These are phyloP conservation scores for Aphelidium insulamus DNA, from an alignment of 371 early-diverging fungal species.

Conservation along the genomic window DNA sequence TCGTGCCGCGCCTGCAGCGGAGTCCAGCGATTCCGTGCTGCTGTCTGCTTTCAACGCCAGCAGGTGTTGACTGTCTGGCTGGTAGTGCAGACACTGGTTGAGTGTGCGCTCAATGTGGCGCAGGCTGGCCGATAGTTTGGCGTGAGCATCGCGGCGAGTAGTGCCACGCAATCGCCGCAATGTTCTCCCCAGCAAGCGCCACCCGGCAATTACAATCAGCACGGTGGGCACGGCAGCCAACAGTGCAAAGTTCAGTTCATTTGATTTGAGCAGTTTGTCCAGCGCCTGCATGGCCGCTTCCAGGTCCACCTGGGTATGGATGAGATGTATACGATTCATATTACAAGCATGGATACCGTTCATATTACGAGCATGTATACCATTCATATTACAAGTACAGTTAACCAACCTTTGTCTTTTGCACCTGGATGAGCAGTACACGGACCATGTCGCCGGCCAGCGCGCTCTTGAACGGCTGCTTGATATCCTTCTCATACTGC, in stretches of 20 bases:
- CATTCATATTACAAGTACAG: neutral
- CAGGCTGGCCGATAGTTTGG: conserved; percentile 5
- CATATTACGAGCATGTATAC: conserved; percentile 11
- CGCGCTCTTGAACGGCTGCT: conserved; percentile 13
- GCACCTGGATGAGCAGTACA: conserved; percentile 69
- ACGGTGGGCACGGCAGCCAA: conserved; percentile 32
- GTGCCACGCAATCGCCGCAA: conserved; percentile 7
- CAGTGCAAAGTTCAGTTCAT: conserved; percentile 88
- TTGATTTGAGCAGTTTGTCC: conserved; percentile 75
- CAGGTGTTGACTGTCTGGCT: too few relatives aligned
- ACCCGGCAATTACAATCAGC: conserved; percentile 7
- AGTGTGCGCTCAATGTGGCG: conserved; percentile 21
- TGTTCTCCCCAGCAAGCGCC: conserved; percentile 3
- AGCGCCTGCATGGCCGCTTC: conserved; percentile 76
- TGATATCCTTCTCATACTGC: conserved; percentile 51
- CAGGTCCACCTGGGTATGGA: too few relatives aligned
- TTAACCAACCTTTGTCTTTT: conserved; percentile 41
- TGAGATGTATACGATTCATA: conserved; percentile 3
- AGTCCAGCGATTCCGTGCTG: too few relatives aligned
- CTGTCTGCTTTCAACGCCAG: too few relatives aligned
- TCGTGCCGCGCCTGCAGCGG: too few relatives aligned
- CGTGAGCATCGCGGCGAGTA: conserved; percentile 4
- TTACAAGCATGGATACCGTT: conserved; percentile 12
- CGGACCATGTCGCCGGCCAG: conserved; percentile 46
- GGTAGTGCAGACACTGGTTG: too few relatives aligned